Evolutionary conservation across 2,329 filamentous ascomycete genomes (phyloP).

Genomic region (Fusarium tuaranense): DNA sequence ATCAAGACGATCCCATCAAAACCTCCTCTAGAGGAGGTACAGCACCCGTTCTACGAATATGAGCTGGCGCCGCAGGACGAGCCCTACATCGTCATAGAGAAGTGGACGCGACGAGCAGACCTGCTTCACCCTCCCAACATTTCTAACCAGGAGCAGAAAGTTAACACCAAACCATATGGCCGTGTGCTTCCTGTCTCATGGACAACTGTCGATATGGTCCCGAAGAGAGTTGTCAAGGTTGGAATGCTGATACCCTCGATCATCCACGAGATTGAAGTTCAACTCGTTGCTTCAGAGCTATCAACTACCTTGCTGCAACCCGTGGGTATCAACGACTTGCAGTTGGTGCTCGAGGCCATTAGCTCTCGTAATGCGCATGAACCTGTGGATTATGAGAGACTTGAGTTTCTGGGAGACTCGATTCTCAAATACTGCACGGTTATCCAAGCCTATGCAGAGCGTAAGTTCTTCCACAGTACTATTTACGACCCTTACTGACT

Average conservation of each 20-base stretch:
- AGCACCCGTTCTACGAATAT: slow-evolving; percentile 51
- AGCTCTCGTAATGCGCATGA: slow-evolving; percentile 72
- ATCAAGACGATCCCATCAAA: slow-evolving; percentile 56
- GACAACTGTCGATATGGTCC: slow-evolving; percentile 63
- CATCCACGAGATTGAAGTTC: slow-evolving; percentile 74
- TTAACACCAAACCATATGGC: slow-evolving; percentile 56
- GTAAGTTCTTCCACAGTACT: slow-evolving; percentile 51
- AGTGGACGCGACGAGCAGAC: slow-evolving; percentile 67
- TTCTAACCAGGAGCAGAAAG: slow-evolving; percentile 13
- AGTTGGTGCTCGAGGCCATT: slow-evolving; percentile 75
- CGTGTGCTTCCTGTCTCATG: slow-evolving; percentile 58
- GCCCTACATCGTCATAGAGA: slow-evolving; percentile 61
- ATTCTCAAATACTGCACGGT: slow-evolving; percentile 81
- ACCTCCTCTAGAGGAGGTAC: slow-evolving; percentile 56
- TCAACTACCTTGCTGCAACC: slow-evolving; percentile 48
- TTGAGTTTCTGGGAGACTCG: slow-evolving; percentile 90
- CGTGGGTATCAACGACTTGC: slow-evolving; percentile 64
- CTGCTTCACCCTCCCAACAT: slow-evolving; percentile 62
- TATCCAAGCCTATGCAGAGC: slow-evolving; percentile 69
- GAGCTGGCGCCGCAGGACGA: slow-evolving; percentile 55
- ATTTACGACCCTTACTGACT: neutral
- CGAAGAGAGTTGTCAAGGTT: slow-evolving; percentile 59
- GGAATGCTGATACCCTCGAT: slow-evolving; percentile 79
- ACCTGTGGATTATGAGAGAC: slow-evolving; percentile 78
- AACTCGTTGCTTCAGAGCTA: slow-evolving; percentile 72